Evolutionary conservation across 345 rosid genomes (phyloP).

Genomic region (Ceriops zippeliana): DNA sequence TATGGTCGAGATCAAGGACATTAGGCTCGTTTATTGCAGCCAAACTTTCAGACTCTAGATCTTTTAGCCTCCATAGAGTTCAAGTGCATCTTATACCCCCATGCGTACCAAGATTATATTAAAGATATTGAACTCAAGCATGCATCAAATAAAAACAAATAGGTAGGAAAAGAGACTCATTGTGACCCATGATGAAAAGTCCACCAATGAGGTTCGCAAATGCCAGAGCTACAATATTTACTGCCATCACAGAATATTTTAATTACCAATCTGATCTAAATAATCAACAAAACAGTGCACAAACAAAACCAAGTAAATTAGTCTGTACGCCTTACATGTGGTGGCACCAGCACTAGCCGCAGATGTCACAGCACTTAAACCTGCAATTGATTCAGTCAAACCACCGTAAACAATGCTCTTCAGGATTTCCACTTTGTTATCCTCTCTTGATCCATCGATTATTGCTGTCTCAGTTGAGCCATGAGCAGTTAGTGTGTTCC

Average conservation of each 20-base stretch:
- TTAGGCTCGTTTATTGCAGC: not conserved
- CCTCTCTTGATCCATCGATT: not conserved
- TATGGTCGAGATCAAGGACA: too few species aligned
- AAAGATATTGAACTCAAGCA: not conserved
- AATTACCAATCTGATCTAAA: not conserved
- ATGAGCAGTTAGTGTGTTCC: not conserved
- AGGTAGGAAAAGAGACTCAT: constrained; percentile 2
- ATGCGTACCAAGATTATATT: too few species aligned
- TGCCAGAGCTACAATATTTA: constrained; percentile 13
- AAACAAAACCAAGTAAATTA: not conserved
- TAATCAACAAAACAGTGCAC: not conserved
- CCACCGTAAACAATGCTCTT: constrained; percentile 31
- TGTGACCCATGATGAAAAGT: constrained; percentile 10
- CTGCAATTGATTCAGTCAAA: constrained; percentile 19
- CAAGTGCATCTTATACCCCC: not conserved
- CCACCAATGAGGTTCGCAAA: constrained; percentile 26
- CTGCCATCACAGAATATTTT: constrained; percentile 3
- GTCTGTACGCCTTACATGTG: constrained; percentile 14
- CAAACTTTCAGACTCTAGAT: too few species aligned
- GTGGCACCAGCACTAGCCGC: constrained; percentile 20
- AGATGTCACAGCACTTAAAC: constrained; percentile 23
- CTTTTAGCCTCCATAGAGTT: too few species aligned
- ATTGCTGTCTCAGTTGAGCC: not conserved
- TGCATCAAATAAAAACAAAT: not conserved
- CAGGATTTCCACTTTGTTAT: constrained; percentile 10